A percentile compares a stretch with the other conserved stretches of the same genome.
Conservation (phyloP, 2,329 filamentous ascomycete species). For the Fusarium sororula region DNA sequence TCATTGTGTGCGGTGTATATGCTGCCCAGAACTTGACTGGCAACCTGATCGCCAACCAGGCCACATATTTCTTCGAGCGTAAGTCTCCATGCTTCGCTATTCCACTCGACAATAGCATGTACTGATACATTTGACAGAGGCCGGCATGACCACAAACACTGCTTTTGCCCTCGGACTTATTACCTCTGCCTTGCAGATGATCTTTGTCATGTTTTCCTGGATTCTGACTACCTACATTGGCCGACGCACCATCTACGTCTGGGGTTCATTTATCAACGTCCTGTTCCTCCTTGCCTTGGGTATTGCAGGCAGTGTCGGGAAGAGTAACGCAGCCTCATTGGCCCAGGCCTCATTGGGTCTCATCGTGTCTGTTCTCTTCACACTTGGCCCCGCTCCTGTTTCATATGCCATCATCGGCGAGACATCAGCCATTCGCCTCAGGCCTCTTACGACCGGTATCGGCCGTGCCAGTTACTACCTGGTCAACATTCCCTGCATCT, state of each 20-base stretch:
- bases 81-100: neutral
- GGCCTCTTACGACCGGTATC: conserved; percentile 70
- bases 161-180: conserved; percentile 72
- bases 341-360: conserved; percentile 69
- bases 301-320: conserved; percentile 64
- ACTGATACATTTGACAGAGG: conserved; percentile 56
- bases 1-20: conserved; percentile 67
- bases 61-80: conserved; percentile 65
- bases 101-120: neutral
- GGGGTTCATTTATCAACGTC: conserved; percentile 65
- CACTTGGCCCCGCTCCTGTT: conserved; percentile 67
- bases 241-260: conserved; percentile 71
- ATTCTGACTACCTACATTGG: conserved; percentile 71
- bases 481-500: conserved; percentile 73
- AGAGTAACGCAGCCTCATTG: neutral
- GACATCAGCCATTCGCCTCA: conserved; percentile 70
- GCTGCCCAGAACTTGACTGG: conserved; percentile 68
- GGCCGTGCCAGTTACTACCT: conserved; percentile 72
- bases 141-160: conserved; percentile 62
- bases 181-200: conserved; percentile 68
- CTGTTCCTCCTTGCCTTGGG: conserved; percentile 66
- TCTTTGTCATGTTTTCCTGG: conserved; percentile 74
- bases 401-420: conserved; percentile 75
- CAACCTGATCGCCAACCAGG: conserved; percentile 70
- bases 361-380: conserved; percentile 72